Evolutionary conservation across 371 early-diverging fungal genomes (phyloP).

Genomic region (Nematocida major): DNA sequence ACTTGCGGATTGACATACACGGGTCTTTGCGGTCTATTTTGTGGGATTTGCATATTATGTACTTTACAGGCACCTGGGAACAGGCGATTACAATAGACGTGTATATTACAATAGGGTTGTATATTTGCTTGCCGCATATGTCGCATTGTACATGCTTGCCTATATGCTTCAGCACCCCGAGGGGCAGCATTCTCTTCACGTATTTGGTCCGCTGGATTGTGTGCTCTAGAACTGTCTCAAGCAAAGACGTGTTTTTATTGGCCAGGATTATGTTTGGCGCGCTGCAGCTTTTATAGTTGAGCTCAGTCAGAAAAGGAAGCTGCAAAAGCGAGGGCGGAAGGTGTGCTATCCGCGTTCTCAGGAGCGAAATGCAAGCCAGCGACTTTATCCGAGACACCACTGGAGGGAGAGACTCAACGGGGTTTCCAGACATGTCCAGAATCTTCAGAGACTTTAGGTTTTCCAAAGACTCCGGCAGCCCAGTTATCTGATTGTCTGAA

Average conservation of each 20-base stretch:
- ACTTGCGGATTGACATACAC: neutral
- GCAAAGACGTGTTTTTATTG: neutral
- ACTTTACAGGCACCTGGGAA: neutral
- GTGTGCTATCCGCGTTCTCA: slow-evolving; percentile 65
- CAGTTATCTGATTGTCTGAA: slow-evolving; percentile 68
- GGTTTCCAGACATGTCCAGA: slow-evolving; percentile 67
- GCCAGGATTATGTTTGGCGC: neutral
- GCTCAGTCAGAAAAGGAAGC: slow-evolving; percentile 55
- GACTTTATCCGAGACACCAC: slow-evolving; percentile 52
- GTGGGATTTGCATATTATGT: neutral
- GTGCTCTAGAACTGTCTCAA: neutral
- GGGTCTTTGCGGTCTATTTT: neutral
- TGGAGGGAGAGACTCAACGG: slow-evolving; percentile 52
- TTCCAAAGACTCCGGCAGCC: slow-evolving; percentile 68
- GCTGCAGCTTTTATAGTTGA: neutral
- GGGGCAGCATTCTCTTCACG: neutral
- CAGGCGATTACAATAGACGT: neutral
- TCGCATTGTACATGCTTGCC: neutral
- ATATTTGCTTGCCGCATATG: neutral
- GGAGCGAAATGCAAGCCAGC: slow-evolving; percentile 52
- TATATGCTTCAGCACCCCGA: neutral
- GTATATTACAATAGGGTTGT: neutral
- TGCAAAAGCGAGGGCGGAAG: slow-evolving; percentile 67
- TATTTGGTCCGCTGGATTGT: neutral
- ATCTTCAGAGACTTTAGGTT: slow-evolving; percentile 67